Evolutionary conservation across 2,329 filamentous ascomycete genomes (phyloP).

Genomic region (Emmonsia crescens): DNA sequence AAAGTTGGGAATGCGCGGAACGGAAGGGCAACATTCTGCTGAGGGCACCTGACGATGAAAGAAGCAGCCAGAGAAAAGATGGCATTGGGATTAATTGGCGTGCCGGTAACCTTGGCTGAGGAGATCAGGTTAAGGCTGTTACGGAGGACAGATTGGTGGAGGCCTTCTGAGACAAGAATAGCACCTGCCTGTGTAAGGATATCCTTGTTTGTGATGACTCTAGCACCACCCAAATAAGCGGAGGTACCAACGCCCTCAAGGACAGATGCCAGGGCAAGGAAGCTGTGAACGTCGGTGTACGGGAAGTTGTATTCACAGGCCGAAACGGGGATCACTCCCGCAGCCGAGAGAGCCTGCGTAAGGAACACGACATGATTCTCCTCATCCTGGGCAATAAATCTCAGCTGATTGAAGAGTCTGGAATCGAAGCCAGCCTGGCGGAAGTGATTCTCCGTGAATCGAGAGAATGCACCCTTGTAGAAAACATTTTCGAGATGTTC

Average conservation of each 20-base stretch:
- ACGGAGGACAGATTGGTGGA: conserved; percentile 54
- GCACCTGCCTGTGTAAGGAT: conserved; percentile 52
- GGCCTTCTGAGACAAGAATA: conserved; percentile 54
- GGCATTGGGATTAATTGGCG: conserved; percentile 46
- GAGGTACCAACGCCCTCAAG: conserved; percentile 50
- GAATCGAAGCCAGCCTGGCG: conserved; percentile 40
- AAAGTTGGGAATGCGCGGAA: conserved; percentile 51
- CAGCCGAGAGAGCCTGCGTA: conserved; percentile 33
- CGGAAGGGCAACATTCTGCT: conserved; percentile 44
- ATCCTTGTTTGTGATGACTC: conserved; percentile 44
- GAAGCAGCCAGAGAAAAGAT: conserved; percentile 55
- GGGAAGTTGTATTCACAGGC: conserved; percentile 49
- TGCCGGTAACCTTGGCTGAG: conserved; percentile 51
- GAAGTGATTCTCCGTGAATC: conserved; percentile 47
- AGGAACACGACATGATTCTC: conserved; percentile 48
- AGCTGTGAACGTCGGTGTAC: conserved; percentile 37
- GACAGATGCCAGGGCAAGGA: conserved; percentile 43
- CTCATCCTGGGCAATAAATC: conserved; percentile 48
- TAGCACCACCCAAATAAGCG: conserved; percentile 53
- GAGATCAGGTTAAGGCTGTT: conserved; percentile 39
- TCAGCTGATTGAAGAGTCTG: conserved; percentile 48
- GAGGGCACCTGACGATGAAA: conserved; percentile 51
- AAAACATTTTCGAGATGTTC: conserved; percentile 53
- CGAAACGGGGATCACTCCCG: conserved; percentile 41
- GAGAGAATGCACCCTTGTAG: conserved; percentile 49